Evolutionary conservation across 2,329 filamentous ascomycete genomes (phyloP).

Genomic region (Onygena corvina): DNA sequence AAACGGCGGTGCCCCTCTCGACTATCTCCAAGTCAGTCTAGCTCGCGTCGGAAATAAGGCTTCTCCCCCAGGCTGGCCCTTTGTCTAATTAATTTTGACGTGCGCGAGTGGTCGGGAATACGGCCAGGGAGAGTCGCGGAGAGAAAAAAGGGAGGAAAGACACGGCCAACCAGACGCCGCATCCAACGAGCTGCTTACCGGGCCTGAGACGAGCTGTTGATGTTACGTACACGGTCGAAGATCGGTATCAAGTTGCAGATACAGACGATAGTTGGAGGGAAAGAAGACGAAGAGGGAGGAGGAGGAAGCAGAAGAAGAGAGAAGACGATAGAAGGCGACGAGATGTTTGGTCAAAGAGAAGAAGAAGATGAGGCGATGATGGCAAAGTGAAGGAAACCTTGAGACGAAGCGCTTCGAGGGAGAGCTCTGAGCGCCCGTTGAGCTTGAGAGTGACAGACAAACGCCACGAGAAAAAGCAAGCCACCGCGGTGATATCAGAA

Average conservation of each 20-base stretch:
- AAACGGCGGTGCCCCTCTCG: conserved; percentile 3
- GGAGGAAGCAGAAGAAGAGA: no score
- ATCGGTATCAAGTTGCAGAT: no score
- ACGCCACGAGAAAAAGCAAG: conserved; percentile 5
- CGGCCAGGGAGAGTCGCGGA: not conserved
- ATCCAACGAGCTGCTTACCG: not conserved
- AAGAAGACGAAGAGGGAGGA: no score
- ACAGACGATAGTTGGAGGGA: no score
- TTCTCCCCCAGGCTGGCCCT: not conserved
- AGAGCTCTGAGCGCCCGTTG: not conserved
- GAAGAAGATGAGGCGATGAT: not conserved
- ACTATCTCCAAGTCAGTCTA: conserved; percentile 2
- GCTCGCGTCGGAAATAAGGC: not conserved
- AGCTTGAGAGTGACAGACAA: conserved; percentile 2
- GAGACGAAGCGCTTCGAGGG: not conserved
- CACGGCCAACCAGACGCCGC: not conserved
- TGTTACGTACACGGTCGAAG: no score
- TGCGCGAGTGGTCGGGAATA: no score
- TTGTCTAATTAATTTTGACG: no score
- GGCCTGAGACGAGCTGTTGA: not conserved
- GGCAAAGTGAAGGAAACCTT: no score
- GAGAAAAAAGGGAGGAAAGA: no score
- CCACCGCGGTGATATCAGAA: not conserved
- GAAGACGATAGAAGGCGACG: no score
- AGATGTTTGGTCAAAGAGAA: no score